Conservation (phyloP, 2,329 filamentous ascomycete genomes). For the Cladosporium sp. region DNA sequence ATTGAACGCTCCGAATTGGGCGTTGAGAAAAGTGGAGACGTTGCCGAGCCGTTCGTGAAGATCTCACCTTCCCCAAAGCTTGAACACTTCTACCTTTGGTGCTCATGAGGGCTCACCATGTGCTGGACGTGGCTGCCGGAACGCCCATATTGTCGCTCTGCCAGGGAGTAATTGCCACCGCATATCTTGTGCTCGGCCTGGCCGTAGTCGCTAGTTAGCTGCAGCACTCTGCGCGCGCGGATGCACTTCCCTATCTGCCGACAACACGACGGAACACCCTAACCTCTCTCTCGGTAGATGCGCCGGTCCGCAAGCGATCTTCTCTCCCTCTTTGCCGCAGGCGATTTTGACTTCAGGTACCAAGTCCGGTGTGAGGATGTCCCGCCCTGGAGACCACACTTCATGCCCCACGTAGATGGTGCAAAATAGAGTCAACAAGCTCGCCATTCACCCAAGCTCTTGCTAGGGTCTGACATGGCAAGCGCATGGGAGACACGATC, state of each 20-base stretch:
- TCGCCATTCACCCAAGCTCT: not conserved
- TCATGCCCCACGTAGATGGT: not conserved
- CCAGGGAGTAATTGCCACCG: not conserved
- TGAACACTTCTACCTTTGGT: slow-evolving; percentile 1
- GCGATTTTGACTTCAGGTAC: not conserved
- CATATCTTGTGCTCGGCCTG: not conserved
- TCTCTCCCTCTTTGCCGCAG: not conserved
- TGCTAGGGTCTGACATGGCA: not conserved
- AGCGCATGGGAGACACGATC: not conserved
- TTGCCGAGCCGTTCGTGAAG: not conserved
- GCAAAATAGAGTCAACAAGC: not conserved
- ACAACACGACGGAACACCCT: not conserved
- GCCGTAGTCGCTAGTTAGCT: not conserved
- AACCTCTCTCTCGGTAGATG: not conserved
- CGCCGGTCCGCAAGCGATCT: not conserved
- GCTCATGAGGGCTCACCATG: not conserved
- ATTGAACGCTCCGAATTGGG: not conserved
- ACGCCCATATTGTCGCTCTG: not conserved
- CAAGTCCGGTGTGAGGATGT: not conserved
- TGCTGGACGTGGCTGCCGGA: not conserved
- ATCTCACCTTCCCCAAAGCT: not conserved
- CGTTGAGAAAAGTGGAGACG: slow-evolving; percentile 1
- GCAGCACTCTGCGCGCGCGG: not conserved
- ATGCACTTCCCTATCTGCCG: slow-evolving; percentile 5
- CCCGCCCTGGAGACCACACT: not conserved